Evolutionary conservation across 192 early-diverging fungal genomes (phyloP), one percentile per base, ranked within the genome.

Genomic region (Diversispora epigaea): DNA sequence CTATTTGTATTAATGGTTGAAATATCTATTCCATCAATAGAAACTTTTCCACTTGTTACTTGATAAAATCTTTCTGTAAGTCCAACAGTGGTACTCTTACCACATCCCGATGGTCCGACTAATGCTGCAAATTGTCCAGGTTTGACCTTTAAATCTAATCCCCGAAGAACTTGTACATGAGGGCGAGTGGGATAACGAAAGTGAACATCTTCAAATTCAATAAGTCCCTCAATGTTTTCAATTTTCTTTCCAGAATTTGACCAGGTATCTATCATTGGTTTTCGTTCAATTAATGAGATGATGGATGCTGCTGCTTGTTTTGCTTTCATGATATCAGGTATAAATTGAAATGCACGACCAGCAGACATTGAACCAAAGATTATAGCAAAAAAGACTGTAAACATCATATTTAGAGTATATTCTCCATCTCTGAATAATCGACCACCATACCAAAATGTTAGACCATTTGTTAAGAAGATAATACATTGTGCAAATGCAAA

Each of bases 41-140:
- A 50, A 22, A 85, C 78, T 0, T 68, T 64, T 25, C 89, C 88
- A 47, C 71, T 77, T 17, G 64, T 63, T 19, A 77, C 81, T 46
- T 89, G 84, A 62, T 90, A 91, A 61, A 87, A 84, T 39, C 87
- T 81, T 74, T 90, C 86, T 22, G 86, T 61, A 60, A 91, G 60
- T 8, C 82, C 85, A 76, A 93, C 86, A 9, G 87, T 82, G 11
- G 91, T 91, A 10, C 83, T 86, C 77, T 93, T 93, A 70, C 84
- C 81, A 68, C 84, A 88, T 4, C 93, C 93, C 15, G 91, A 92
- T 40, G 85, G 79, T 3, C 93, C 93, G 8, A 95, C 93, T 19
- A 95, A 79, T 11, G 93, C 93, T 45, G 93, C 88, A 21, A 90
- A 93, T 74, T 85, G 78, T 21, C 91, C 91, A 32, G 87, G 68